A percentile compares a stretch with the other conserved stretches of the same genome.
Conservation (phyloP, 2,329 filamentous ascomycete species). For the Penicillium glabrum region DNA sequence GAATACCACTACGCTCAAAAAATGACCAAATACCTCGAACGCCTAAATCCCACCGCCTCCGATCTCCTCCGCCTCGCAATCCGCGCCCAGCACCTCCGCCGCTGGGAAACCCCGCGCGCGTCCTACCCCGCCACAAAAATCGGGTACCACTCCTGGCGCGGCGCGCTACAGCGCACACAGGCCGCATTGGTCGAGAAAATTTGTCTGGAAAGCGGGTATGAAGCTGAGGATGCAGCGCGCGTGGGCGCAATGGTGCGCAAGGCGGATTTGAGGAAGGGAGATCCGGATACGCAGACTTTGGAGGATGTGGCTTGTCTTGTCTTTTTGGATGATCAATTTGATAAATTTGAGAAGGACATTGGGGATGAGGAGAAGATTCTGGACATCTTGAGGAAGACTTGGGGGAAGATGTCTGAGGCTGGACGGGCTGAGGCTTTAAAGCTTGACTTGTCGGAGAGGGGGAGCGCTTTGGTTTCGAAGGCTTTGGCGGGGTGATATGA, state of each 20-base stretch:
- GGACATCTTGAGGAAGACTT: conserved; percentile 69
- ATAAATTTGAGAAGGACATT: conserved; percentile 68
- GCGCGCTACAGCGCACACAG: conserved; percentile 70
- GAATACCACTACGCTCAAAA: conserved; percentile 80
- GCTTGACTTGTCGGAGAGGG: conserved; percentile 65
- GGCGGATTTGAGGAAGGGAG: conserved; percentile 62
- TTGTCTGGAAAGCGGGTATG: conserved; percentile 53
- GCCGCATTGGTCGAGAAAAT: conserved; percentile 60
- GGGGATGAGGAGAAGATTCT: conserved; percentile 77
- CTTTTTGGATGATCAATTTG: conserved; percentile 84
- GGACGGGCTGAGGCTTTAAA: conserved; percentile 65
- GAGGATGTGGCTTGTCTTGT: conserved; percentile 87
- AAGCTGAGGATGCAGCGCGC: conserved; percentile 56
- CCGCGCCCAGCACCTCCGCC: conserved; percentile 79
- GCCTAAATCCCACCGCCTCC: conserved; percentile 61
- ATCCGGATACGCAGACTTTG: conserved; percentile 63
- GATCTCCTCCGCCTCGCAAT: conserved; percentile 72
- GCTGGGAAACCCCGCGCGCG: conserved; percentile 78
- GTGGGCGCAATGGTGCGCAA: conserved; percentile 76
- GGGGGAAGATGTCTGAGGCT: conserved; percentile 69
- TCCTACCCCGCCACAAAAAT: conserved; percentile 71
- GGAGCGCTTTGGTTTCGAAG: conserved; percentile 61
- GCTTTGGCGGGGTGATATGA: conserved; percentile 52
- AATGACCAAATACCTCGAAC: conserved; percentile 72
- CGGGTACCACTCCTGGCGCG: conserved; percentile 80